Base-by-base conservation (phyloP, 73 alveolate species). In the Tetrahymena malaccensis region DNA sequence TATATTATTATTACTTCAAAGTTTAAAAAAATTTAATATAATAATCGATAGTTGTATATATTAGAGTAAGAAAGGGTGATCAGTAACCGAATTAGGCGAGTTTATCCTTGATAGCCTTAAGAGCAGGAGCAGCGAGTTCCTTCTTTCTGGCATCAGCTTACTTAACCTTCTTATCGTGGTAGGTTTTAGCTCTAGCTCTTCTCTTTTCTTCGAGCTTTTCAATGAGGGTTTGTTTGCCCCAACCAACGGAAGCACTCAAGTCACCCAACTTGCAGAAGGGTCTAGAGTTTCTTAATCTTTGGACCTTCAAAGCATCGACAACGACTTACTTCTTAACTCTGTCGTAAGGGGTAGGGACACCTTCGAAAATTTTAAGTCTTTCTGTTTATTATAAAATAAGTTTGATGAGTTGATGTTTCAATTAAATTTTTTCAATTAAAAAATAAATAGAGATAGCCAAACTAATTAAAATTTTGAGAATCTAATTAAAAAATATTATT, bases 301-400 rank as follows among this genome's bases (percentile, higher is more conserved):
- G 97, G 93, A 98, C 98, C 95, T 98, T 98, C 94, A 98, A 98
- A 34, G 99, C 99, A 55, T 98, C 99, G 22, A 99, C 99, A 94
- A 98, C 98, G 94, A 98, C 99, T 97, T 98, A 93, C 97, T 98
- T 98, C 98, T 98, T 98, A 97, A 96, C 98, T 22, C 96, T 97
- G 96, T 98, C 99, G 93, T 98, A 99, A 33, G 99, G 99, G 95
- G 96, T 97, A 21, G 99, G 99, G 96, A 99, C 97, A 85, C 99
- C 99, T 96, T 99, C 99, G 96, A 99, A 99, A 40, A 98, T 95
- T 98, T 99, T 98, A 25, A 98, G 96, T 93, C 96, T 94, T 19
- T 70, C 89, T 70, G 89, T 70, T 70, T 70, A 22, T 70, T 70
- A 27, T 70, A 70, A 27, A 70, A 70, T 27, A 70, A 70, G 31